These are phyloP conservation scores for Starmerella etchellsii DNA, from an alignment of 805 yeast genomes.

Conservation along the genomic window DNA sequence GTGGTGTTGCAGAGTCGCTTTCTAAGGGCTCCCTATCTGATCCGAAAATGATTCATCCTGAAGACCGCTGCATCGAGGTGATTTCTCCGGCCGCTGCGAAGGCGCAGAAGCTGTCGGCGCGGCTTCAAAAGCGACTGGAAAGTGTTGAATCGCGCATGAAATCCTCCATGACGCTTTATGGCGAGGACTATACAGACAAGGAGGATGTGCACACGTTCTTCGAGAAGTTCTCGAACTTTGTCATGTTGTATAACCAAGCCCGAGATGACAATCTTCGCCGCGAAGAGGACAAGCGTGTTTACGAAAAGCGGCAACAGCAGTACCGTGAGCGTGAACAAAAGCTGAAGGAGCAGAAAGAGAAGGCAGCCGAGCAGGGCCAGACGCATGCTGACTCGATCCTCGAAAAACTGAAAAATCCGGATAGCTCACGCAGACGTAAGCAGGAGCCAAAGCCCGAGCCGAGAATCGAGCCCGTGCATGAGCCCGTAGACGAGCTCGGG, in stretches of 20 bases:
- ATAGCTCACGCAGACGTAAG: slow-evolving; percentile 58
- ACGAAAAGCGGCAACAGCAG: slow-evolving; percentile 59
- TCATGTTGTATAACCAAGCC: slow-evolving; percentile 66
- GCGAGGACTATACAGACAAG: slow-evolving; percentile 72
- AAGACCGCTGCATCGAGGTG: slow-evolving; percentile 52
- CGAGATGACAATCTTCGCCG: slow-evolving; percentile 61
- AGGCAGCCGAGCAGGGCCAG: slow-evolving; percentile 16
- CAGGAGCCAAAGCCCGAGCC: slow-evolving; percentile 46
- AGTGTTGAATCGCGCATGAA: slow-evolving; percentile 54
- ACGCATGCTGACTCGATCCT: slow-evolving; percentile 74
- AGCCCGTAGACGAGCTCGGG: neutral
- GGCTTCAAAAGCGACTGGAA: slow-evolving; percentile 50
- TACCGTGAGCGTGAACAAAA: slow-evolving; percentile 13
- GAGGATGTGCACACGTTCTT: slow-evolving; percentile 59
- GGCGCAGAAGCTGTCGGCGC: slow-evolving; percentile 57
- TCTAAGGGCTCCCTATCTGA: slow-evolving; percentile 79
- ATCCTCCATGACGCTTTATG: slow-evolving; percentile 66
- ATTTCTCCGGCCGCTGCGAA: slow-evolving; percentile 57
- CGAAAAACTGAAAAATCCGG: slow-evolving; percentile 77
- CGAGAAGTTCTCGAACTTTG: slow-evolving; percentile 64
- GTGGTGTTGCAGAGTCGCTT: slow-evolving; percentile 60
- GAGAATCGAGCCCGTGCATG: slow-evolving; percentile 39
- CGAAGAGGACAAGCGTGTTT: slow-evolving; percentile 69
- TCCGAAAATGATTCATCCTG: slow-evolving; percentile 65
- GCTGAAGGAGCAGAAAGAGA: slow-evolving; percentile 17